Percentiles rank a stretch among this genome's conserved stretches.
These are phyloP conservation scores for Talaromyces ruber DNA, from an alignment of 495 filamentous ascomycete species.

Conservation along the genomic window DNA sequence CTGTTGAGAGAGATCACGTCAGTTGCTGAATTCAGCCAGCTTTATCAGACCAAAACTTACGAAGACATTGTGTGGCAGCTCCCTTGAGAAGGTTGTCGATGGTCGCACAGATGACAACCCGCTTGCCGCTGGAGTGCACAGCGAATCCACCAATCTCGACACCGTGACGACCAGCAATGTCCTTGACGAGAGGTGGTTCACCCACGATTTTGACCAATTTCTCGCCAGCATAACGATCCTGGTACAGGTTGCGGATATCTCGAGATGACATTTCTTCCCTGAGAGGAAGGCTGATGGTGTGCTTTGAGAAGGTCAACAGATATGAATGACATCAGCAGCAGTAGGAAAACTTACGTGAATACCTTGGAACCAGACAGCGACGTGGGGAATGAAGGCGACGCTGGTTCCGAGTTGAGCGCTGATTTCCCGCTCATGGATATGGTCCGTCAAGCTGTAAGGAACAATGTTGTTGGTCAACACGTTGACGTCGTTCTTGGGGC, in stretches of 20 bases:
- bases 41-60: constrained; percentile 42
- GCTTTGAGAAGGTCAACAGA: constrained; percentile 29
- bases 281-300: constrained; percentile 85
- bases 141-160: constrained; percentile 94
- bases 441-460: constrained; percentile 86
- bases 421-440: constrained; percentile 95
- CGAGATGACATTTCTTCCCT: constrained; percentile 76
- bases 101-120: constrained; percentile 92
- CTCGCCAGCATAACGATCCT: constrained; percentile 93
- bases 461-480: constrained; percentile 84
- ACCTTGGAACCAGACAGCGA: constrained; percentile 95
- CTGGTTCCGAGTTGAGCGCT: constrained; percentile 64
- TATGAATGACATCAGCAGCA: not conserved
- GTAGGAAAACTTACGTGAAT: constrained; percentile 50
- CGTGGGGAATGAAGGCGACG: constrained; percentile 89
- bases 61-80: constrained; percentile 90
- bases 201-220: constrained; percentile 86
- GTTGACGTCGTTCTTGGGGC: constrained; percentile 90
- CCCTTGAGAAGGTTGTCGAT: constrained; percentile 98
- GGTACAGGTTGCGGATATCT: constrained; percentile 90
- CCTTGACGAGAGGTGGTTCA: constrained; percentile 79
- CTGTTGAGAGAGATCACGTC: constrained; percentile 29
- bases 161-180: constrained; percentile 83
- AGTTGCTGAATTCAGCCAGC: not conserved
- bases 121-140: constrained; percentile 77